Evolutionary conservation across 768 basidiomycete species (phyloP).

Genomic region (Xerocomellus chrysenteron): DNA sequence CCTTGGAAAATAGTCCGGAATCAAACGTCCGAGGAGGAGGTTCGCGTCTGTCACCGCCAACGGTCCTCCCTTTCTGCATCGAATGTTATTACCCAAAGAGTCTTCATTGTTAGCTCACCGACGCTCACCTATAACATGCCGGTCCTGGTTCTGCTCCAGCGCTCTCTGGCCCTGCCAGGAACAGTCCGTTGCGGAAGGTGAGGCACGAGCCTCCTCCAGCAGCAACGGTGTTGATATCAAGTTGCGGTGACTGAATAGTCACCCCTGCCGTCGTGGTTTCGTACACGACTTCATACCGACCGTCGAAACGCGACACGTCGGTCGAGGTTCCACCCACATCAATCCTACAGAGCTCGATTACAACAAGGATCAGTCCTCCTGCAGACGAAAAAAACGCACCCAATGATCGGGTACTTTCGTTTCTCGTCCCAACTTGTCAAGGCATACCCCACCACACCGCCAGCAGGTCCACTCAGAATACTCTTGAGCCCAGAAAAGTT

Average conservation of each 20-base stretch:
- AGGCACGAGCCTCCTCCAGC: constrained; percentile 93
- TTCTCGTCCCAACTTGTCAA: constrained; percentile 82
- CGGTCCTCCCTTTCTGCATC: constrained; percentile 79
- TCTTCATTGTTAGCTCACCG: neutral
- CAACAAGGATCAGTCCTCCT: neutral
- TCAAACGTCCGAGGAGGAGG: constrained; percentile 80
- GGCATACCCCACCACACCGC: constrained; percentile 94
- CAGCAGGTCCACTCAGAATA: constrained; percentile 90
- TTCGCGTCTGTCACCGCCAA: constrained; percentile 94
- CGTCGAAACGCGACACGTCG: constrained; percentile 91
- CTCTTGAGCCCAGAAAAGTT: constrained; percentile 94
- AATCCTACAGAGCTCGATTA: constrained; percentile 44
- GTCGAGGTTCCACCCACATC: constrained; percentile 97
- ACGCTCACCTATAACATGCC: constrained; percentile 74
- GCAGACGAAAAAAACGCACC: constrained; percentile 45
- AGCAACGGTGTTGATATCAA: constrained; percentile 95
- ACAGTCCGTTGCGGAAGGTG: constrained; percentile 86
- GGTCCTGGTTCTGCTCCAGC: constrained; percentile 95
- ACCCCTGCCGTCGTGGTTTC: constrained; percentile 96
- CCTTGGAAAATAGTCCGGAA: constrained; percentile 91
- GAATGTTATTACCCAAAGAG: neutral
- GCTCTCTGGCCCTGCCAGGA: constrained; percentile 88
- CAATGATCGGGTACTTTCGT: constrained; percentile 74
- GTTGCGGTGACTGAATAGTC: constrained; percentile 86
- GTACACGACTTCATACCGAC: constrained; percentile 88